Conservation (phyloP, 2,329 filamentous ascomycete species). For the Immersiporthe knoxdaviesiana region DNA sequence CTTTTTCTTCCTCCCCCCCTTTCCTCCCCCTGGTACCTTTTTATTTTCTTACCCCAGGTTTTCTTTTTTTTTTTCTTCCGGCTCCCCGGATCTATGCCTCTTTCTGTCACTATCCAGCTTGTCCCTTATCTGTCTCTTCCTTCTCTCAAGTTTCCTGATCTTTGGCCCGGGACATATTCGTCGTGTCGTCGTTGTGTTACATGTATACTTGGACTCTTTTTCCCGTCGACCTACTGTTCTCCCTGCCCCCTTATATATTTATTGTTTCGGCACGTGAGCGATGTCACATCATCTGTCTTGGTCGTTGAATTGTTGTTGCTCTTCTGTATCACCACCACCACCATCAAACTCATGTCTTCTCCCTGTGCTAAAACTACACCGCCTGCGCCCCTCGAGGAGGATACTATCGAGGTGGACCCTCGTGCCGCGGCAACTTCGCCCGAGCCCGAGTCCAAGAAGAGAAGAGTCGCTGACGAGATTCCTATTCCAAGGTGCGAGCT, state of each 20-base stretch:
- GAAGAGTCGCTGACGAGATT: constrained; percentile 42
- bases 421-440: constrained; percentile 27
- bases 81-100: constrained; percentile 8
- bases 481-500: constrained; percentile 65
- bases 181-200: constrained; percentile 3
- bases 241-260: constrained; percentile 11
- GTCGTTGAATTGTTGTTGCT: constrained; percentile 1
- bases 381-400: constrained; percentile 26
- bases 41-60: neutral
- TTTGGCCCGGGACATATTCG: neutral
- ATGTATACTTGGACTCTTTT: constrained; percentile 16
- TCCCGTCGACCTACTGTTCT: neutral
- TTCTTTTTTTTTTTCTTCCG: constrained; percentile 7
- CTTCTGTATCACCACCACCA: constrained; percentile 11
- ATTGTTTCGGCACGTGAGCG: constrained; percentile 3
- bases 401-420: constrained; percentile 25
- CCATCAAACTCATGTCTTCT: constrained; percentile 26
- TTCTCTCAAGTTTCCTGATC: constrained; percentile 11
- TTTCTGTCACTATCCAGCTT: constrained; percentile 17
- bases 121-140: constrained; percentile 6
- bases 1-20: constrained; percentile 26
- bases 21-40: constrained; percentile 16
- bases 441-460: constrained; percentile 28
- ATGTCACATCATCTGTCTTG: constrained; percentile 14
- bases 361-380: constrained; percentile 17